Conservation (phyloP, 495 filamentous ascomycete genomes). For the Aspergillus taichungensis region DNA sequence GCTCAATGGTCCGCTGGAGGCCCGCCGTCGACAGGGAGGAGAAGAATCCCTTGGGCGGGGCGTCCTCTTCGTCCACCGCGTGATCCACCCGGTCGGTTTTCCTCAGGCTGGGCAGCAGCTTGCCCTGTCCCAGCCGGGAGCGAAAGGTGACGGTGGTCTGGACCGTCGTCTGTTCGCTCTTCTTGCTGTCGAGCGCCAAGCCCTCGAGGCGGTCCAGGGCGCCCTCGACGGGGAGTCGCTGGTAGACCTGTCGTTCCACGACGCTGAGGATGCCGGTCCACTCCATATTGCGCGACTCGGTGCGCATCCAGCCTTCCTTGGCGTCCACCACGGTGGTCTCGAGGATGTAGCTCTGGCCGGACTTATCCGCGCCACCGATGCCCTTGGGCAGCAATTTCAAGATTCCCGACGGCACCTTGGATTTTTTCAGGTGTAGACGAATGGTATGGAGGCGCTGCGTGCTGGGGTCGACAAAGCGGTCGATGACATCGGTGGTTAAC, state of each 20-base stretch:
- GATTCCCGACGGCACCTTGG: slow-evolving; percentile 74
- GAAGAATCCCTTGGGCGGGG: slow-evolving; percentile 54
- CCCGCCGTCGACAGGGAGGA: slow-evolving; percentile 67
- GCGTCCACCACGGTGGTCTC: slow-evolving; percentile 87
- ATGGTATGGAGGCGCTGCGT: slow-evolving; percentile 80
- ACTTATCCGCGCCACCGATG: slow-evolving; percentile 63
- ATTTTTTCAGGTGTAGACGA: slow-evolving; percentile 88
- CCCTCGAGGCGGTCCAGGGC: slow-evolving; percentile 13
- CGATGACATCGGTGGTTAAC: slow-evolving; percentile 90
- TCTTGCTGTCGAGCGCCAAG: slow-evolving; percentile 29
- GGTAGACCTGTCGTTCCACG: slow-evolving; percentile 77
- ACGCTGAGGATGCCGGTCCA: slow-evolving; percentile 90
- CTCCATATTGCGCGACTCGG: slow-evolving; percentile 76
- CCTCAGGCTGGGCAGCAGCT: slow-evolving; percentile 46
- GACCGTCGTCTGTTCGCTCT: slow-evolving; percentile 64
- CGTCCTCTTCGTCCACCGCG: slow-evolving; percentile 42
- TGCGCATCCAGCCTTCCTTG: slow-evolving; percentile 79
- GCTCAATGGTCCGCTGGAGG: slow-evolving; percentile 82
- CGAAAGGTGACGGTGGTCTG: slow-evolving; percentile 77
- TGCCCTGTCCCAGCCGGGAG: slow-evolving; percentile 69
- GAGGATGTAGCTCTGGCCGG: slow-evolving; percentile 75
- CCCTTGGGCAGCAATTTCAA: slow-evolving; percentile 74
- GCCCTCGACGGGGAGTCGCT: slow-evolving; percentile 30
- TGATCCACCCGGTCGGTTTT: slow-evolving; percentile 23
- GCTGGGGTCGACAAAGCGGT: slow-evolving; percentile 66